Evolutionary conservation across 352 stramenopile species (phyloP).

Genomic region (Pythium brassicae): DNA sequence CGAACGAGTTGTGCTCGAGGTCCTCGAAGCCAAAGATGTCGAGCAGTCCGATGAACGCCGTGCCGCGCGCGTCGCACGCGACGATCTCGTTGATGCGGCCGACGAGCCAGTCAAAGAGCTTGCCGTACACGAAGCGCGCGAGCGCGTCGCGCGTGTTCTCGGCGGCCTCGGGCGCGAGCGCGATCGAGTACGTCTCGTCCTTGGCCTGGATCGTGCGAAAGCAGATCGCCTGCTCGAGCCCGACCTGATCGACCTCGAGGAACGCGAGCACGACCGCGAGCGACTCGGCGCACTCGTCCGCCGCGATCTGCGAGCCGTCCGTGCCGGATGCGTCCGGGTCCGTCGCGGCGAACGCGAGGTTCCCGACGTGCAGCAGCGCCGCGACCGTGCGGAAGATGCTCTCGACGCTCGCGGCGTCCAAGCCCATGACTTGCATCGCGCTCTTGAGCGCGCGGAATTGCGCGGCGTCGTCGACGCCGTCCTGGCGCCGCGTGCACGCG

Average conservation of each 20-base stretch:
- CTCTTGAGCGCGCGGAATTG: constrained; percentile 82
- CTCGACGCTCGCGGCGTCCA: constrained; percentile 84
- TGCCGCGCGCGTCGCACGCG: constrained; percentile 45
- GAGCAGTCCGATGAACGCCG: constrained; percentile 70
- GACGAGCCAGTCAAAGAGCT: constrained; percentile 93
- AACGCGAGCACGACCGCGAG: constrained; percentile 82
- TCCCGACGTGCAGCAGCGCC: constrained; percentile 93
- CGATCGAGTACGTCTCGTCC: constrained; percentile 88
- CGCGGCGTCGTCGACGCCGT: constrained; percentile 86
- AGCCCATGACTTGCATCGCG: constrained; percentile 86
- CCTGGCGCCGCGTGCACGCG: constrained; percentile 77
- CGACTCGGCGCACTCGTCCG: constrained; percentile 40
- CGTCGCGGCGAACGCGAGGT: constrained; percentile 88
- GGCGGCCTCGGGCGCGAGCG: constrained; percentile 54
- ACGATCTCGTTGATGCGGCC: constrained; percentile 84
- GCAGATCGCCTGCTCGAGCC: constrained; percentile 89
- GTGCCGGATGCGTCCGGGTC: constrained; percentile 43
- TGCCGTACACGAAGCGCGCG: constrained; percentile 93
- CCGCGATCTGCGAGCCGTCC: constrained; percentile 64
- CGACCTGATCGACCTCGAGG: constrained; percentile 83
- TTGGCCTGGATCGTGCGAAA: constrained; percentile 91
- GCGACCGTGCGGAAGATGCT: constrained; percentile 90
- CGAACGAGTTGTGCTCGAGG: constrained; percentile 90
- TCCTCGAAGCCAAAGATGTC: constrained; percentile 90
- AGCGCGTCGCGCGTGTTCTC: constrained; percentile 92